Percentiles rank a stretch among this genome's conserved stretches.
Evolutionary conservation across 352 stramenopile genomes (phyloP).

Genomic region (Phytophthora niederhauseri): DNA sequence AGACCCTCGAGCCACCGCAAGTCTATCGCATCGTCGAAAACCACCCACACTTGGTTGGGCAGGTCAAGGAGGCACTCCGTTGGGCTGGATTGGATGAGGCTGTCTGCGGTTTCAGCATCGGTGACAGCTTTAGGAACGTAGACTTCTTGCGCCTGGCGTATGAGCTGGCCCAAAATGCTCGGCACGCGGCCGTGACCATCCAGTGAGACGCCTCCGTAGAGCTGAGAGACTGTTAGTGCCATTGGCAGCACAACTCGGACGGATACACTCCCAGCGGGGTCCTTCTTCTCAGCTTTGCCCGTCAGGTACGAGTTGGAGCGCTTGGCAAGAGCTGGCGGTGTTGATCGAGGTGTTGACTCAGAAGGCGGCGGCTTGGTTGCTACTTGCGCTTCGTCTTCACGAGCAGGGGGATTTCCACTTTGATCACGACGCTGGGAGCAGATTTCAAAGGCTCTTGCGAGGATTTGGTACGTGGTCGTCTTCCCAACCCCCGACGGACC

Average conservation of each 20-base stretch:
- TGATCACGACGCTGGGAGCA: conserved; percentile 8
- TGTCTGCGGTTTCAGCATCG: neutral
- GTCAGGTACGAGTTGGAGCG: conserved; percentile 17
- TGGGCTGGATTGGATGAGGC: neutral
- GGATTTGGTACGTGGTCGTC: conserved; percentile 40
- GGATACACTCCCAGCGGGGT: conserved; percentile 1
- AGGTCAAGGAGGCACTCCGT: conserved; percentile 10
- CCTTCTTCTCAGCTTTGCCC: neutral
- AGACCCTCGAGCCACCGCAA: conserved; percentile 50
- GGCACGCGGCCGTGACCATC: conserved; percentile 42
- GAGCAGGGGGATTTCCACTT: neutral
- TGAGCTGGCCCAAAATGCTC: conserved; percentile 43
- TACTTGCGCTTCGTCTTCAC: neutral
- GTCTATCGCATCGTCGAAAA: conserved; percentile 53
- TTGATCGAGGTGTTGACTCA: neutral
- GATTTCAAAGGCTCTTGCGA: conserved; percentile 37
- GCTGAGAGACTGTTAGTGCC: conserved; percentile 46
- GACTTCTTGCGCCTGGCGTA: conserved; percentile 40
- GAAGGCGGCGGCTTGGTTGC: neutral
- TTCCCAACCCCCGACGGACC: conserved; percentile 45
- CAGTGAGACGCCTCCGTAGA: conserved; percentile 47
- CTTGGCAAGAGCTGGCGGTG: conserved; percentile 2
- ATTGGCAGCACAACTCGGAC: conserved; percentile 44
- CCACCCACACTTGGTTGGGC: conserved; percentile 44
- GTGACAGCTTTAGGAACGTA: conserved; percentile 7